Base-by-base conservation (phyloP, 768 basidiomycete species). In the Kwoniella bestiolae region DNA sequence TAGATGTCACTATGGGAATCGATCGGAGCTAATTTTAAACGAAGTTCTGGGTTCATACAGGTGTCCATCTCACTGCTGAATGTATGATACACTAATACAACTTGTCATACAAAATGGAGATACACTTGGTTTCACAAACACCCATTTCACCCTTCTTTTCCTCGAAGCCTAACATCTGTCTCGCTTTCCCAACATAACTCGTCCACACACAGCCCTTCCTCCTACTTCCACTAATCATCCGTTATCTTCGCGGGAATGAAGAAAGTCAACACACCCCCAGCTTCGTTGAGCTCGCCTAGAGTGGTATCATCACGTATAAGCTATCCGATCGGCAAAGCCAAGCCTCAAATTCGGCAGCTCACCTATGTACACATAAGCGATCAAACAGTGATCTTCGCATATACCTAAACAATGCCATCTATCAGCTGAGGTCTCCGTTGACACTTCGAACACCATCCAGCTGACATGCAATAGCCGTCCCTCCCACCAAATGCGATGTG, bases 361-460 rank as follows among this genome's bases (percentile, higher is more conserved):
- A 79, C 79, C 80, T 46, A 81, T 81, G 49, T 81, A 81, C 8
- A 81, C 74, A 60, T 81, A 81, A 5, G 77, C 78, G 23, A 81
- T 81, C 56, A 81, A 34, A 57, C 80, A 79, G 55, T 78, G 77
- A 25, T 70, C 65, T 61, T 77, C 71, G 49, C 78, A 81, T 41
- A 81, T 72, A 65, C 79, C 79, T 80, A 51, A 12, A 28, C 8
- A 9, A 12, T 4, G 35, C 45, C 50, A 64, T 26, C 57, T 41
- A 23, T 53, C 4, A n/a, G 31, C n/a, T n/a, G n/a, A n/a, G n/a
- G n/a, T n/a, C n/a, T n/a, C n/a, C n/a, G 5, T 21, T 5, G 31
- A 29, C 5, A 45, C 6, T 14, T 32, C n/a, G 32, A 50, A 12
- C 18, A 32, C 3, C 11, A 7, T 3, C 3, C 2, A 55, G 51